Evolutionary conservation across 1,139 yeast species (phyloP).

Genomic region (Geotrichum restrictum): DNA sequence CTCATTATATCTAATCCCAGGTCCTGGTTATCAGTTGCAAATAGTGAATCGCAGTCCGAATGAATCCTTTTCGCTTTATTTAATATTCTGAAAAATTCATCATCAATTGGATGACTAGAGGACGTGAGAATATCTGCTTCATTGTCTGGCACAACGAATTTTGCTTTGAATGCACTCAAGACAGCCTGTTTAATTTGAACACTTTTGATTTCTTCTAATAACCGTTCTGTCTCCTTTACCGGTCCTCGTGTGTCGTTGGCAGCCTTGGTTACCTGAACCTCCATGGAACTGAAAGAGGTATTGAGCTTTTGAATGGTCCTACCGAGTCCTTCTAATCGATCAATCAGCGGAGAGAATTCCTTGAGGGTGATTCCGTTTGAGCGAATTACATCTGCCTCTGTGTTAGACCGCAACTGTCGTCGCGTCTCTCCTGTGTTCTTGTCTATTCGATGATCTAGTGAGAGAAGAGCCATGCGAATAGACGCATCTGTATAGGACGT

Average conservation of each 20-base stretch:
- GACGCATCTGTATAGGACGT: slow-evolving; percentile 39
- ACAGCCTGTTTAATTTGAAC: slow-evolving; percentile 53
- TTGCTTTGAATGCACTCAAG: slow-evolving; percentile 54
- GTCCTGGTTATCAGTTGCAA: slow-evolving; percentile 58
- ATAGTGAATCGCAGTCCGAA: slow-evolving; percentile 62
- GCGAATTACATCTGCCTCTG: slow-evolving; percentile 67
- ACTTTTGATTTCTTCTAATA: slow-evolving; percentile 45
- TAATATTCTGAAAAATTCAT: slow-evolving; percentile 61
- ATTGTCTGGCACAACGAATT: slow-evolving; percentile 65
- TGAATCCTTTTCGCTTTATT: slow-evolving; percentile 61
- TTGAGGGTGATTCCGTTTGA: slow-evolving; percentile 56
- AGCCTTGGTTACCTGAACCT: slow-evolving; percentile 30
- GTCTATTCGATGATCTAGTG: slow-evolving; percentile 34
- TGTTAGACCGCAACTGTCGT: slow-evolving; percentile 59
- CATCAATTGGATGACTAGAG: slow-evolving; percentile 38
- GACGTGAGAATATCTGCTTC: slow-evolving; percentile 48
- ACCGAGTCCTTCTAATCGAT: slow-evolving; percentile 46
- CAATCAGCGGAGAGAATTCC: slow-evolving; percentile 52
- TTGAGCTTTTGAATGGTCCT: slow-evolving; percentile 42
- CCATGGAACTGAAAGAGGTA: slow-evolving; percentile 32
- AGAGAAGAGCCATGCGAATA: slow-evolving; percentile 37
- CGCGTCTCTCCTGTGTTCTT: slow-evolving; percentile 40
- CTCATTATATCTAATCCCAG: slow-evolving; percentile 69
- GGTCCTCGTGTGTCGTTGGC: slow-evolving; percentile 34
- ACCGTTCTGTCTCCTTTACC: slow-evolving; percentile 41